Evolutionary conservation across 495 filamentous ascomycete genomes (phyloP), one percentile per base, ranked within the genome.

Genomic region (Penicillium antarcticum): DNA sequence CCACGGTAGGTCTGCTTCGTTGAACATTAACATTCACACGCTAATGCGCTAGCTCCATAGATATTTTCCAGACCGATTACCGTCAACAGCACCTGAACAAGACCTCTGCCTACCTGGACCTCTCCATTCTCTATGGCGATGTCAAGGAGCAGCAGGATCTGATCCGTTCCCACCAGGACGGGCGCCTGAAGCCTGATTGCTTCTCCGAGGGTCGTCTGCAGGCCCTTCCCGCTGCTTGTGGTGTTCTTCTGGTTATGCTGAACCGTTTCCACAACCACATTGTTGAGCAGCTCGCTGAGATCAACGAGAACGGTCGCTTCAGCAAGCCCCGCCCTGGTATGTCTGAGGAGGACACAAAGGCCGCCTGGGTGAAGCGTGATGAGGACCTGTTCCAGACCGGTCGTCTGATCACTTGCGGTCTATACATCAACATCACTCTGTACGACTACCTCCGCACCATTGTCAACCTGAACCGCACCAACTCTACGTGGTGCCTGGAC

Each of bases 371-470:
- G 38, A 87, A 89, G 65, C 85, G 84, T 53, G 89, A 95, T 55
- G 82, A 92, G 48, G 87, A 94, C 49, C 73, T 95, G 16, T 95
- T 95, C 77, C 88, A 95, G 58, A 90, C 87, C 13, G 87, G 83
- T 31, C 76, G 89, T 35, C 74, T 94, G 31, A 77, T 92, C 53
- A 91, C 87, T 2, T 91, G 87, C 32, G 88, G 89, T 45, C 73
- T 92, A 6, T 94, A 91, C 65, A 88, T 91, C 62, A 92, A 94
- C 73, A 87, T 90, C 57, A 84, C 88, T 6, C 72, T 94, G 29
- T 78, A 87, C 50, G 89, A 95, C 60, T 95, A 95, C 62, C 79
- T 95, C 33, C 83, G 89, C 21, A 90, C 87, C 16, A 91, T 95
- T 55, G 76, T 94, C 67, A 92, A 91, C 63, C 66, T 91, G 49